Conservation (phyloP, 164 flowering plant genomes). For the Aristolochia contorta region DNA sequence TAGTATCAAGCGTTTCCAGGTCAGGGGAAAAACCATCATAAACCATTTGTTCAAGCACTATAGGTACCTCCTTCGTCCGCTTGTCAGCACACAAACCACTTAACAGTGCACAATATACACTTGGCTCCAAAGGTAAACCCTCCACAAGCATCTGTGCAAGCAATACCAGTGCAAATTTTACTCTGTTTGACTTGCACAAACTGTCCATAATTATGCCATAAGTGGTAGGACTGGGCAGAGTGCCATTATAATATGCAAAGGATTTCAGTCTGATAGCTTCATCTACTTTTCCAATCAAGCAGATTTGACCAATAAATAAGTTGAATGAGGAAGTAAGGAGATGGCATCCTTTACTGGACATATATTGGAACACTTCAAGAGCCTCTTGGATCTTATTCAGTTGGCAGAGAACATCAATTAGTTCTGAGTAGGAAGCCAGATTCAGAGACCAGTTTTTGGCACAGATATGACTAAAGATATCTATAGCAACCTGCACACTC, state of each 20-base stretch:
- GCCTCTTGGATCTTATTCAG: constrained; percentile 38
- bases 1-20: constrained; percentile 22
- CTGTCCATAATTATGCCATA: constrained; percentile 36
- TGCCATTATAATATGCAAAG: constrained; percentile 29
- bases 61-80: constrained; percentile 22
- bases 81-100: constrained; percentile 23
- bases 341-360: constrained; percentile 32
- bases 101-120: constrained; percentile 37
- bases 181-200: constrained; percentile 20
- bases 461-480: constrained; percentile 22
- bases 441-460: constrained; percentile 40
- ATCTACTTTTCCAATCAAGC: constrained; percentile 31
- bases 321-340: constrained; percentile 32
- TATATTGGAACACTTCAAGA: constrained; percentile 35
- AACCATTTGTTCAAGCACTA: constrained; percentile 41
- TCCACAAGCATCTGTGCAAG: constrained; percentile 46
- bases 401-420: constrained; percentile 42
- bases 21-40: constrained; percentile 37
- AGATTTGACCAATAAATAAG: constrained; percentile 33
- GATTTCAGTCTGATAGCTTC: constrained; percentile 36
- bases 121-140: constrained; percentile 35
- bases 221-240: constrained; percentile 20
- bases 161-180: constrained; percentile 15
- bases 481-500: constrained; percentile 29
- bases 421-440: constrained; percentile 25